A percentile compares a stretch with the other conserved stretches of the same genome.
phyloP scores from a whole-genome alignment of 2,329 filamentous ascomycete species.

The Ophiocordyceps australis region DNA sequence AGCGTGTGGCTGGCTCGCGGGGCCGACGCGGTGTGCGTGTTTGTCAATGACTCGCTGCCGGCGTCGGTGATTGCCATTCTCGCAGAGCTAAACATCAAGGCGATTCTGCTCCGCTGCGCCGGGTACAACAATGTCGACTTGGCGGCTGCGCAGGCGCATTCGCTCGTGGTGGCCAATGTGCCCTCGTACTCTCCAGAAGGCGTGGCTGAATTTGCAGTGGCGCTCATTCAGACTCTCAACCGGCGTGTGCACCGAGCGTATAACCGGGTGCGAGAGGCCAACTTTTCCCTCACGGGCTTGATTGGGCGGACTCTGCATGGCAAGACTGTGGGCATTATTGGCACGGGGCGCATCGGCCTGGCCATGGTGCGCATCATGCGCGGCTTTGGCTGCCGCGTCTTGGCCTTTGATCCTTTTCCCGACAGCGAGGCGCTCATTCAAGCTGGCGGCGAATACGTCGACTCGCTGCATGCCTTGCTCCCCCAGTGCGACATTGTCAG shows the following conservation, averaged over 20 bases:
- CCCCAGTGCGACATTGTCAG: slow-evolving; percentile 40
- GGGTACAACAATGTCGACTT: slow-evolving; percentile 53
- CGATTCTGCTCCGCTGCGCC: slow-evolving; percentile 47
- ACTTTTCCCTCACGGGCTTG: slow-evolving; percentile 48
- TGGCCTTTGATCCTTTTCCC: slow-evolving; percentile 42
- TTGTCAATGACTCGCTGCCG: slow-evolving; percentile 45
- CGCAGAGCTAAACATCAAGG: slow-evolving; percentile 28
- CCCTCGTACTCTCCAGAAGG: slow-evolving; percentile 52
- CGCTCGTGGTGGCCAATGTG: slow-evolving; percentile 46
- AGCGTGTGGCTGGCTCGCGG: slow-evolving; percentile 35
- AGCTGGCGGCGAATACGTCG: slow-evolving; percentile 29
- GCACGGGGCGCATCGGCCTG: slow-evolving; percentile 46
- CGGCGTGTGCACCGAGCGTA: slow-evolving; percentile 50
- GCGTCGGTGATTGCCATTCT: slow-evolving; percentile 31
- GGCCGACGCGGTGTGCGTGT: slow-evolving; percentile 43
- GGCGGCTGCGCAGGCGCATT: slow-evolving; percentile 28
- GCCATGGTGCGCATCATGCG: slow-evolving; percentile 41
- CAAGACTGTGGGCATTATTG: slow-evolving; percentile 49
- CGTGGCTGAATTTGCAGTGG: slow-evolving; percentile 52
- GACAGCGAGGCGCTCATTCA: slow-evolving; percentile 26
- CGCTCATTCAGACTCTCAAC: slow-evolving; percentile 47
- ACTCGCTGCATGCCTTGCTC: slow-evolving; percentile 32
- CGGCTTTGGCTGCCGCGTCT: slow-evolving; percentile 44
- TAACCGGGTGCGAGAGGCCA: slow-evolving; percentile 49
- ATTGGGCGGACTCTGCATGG: slow-evolving; percentile 41